Percentiles rank a stretch among this genome's conserved stretches.
Evolutionary conservation across 2,329 filamentous ascomycete species (phyloP).

Genomic region (Massarina eburnea): DNA sequence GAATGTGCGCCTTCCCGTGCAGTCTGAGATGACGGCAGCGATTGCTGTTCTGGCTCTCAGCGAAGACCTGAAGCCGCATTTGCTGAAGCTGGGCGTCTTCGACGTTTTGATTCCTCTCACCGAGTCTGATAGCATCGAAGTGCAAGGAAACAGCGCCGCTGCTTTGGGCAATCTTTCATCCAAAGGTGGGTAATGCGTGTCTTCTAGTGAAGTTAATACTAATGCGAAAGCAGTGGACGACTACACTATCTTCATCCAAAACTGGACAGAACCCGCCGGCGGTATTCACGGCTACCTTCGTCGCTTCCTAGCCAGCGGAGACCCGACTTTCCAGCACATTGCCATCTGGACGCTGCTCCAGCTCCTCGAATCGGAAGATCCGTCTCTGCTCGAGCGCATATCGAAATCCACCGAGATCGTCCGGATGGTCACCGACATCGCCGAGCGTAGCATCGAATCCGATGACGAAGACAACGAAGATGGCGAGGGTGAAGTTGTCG

Average conservation of each 20-base stretch:
- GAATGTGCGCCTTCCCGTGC: conserved; percentile 88
- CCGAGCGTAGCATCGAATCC: conserved; percentile 83
- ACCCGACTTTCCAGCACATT: conserved; percentile 98
- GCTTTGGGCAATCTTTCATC: conserved; percentile 94
- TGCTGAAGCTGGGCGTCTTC: conserved; percentile 90
- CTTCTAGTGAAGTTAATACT: conserved; percentile 23
- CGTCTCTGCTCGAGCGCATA: conserved; percentile 83
- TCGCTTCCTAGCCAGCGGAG: conserved; percentile 89
- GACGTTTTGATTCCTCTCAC: conserved; percentile 95
- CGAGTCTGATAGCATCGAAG: conserved; percentile 93
- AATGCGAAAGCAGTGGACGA: conserved; percentile 71
- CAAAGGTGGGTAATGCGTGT: conserved; percentile 67
- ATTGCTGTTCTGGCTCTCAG: conserved; percentile 95
- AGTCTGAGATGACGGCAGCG: conserved; percentile 99
- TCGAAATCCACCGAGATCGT: conserved; percentile 89
- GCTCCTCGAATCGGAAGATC: conserved; percentile 91
- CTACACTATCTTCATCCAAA: conserved; percentile 92
- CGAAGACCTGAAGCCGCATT: conserved; percentile 89
- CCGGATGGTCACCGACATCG: conserved; percentile 86
- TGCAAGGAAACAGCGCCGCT: conserved; percentile 96
- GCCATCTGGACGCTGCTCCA: conserved; percentile 98
- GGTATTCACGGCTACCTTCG: conserved; percentile 95
- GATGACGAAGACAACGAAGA: conserved; percentile 87
- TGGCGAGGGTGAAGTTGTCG: conserved; percentile 90
- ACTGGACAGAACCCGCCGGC: conserved; percentile 89